These are phyloP conservation scores for Paraleonurus japonicus DNA, from an alignment of 257 asterid species.

Conservation along the genomic window DNA sequence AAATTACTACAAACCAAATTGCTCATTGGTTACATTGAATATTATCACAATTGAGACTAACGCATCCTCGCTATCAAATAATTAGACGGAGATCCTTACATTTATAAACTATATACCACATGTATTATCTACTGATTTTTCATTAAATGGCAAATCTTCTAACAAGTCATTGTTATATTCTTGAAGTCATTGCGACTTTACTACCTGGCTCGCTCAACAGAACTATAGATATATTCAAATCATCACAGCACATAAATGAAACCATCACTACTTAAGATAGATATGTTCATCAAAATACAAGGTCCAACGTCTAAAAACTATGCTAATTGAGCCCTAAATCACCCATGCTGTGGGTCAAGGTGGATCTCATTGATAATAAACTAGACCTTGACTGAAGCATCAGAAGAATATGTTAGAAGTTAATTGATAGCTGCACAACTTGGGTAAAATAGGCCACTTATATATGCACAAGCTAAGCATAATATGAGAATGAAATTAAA, in stretches of 20 bases:
- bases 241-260: not conserved
- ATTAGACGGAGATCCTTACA: not conserved
- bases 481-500: too few relatives aligned
- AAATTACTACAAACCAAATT: not conserved
- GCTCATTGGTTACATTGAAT: not conserved
- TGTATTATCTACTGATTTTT: not conserved
- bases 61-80: not conserved
- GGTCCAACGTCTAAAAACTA: not conserved
- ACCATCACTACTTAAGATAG: not conserved
- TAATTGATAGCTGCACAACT: too few relatives aligned
- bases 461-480: too few relatives aligned
- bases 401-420: not conserved
- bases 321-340: not conserved
- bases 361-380: not conserved
- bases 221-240: not conserved
- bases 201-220: too few relatives aligned
- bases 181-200: too few relatives aligned
- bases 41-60: not conserved
- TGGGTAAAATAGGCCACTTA: too few relatives aligned
- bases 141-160: not conserved
- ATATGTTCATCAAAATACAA: not conserved
- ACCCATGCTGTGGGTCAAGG: not conserved
- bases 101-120: not conserved
- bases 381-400: not conserved
- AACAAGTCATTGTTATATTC: slow-evolving; percentile 8